phyloP scores from a whole-genome alignment of 73 alveolate genomes.

The Symbiodinium pilosum region DNA sequence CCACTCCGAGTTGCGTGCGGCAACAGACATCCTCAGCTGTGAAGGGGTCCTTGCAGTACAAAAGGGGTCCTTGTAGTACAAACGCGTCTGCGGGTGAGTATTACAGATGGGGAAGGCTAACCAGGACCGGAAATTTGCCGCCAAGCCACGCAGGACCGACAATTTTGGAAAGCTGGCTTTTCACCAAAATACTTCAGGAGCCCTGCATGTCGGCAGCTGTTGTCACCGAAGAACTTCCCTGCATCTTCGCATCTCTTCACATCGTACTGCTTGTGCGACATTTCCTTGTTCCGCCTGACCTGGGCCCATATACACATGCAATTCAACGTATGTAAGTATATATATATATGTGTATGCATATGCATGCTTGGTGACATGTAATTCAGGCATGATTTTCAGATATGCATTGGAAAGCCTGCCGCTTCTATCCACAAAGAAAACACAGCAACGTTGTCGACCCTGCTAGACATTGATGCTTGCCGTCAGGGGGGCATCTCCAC shows the following conservation, averaged over 20 bases:
- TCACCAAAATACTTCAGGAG: background rate
- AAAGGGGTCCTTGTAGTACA: no score
- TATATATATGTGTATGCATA: no score
- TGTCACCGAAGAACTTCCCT: background rate
- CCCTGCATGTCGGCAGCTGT: background rate
- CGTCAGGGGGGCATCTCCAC: background rate
- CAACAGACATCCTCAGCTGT: background rate
- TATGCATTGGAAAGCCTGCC: no score
- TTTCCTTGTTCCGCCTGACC: background rate
- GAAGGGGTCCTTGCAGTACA: no score
- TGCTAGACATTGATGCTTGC: no score
- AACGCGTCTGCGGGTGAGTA: no score
- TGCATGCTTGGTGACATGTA: no score
- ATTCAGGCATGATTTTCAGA: no score
- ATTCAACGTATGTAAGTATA: no score
- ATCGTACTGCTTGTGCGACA: background rate
- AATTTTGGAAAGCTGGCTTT: background rate
- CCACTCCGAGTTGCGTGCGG: background rate
- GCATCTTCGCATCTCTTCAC: constrained; percentile 12
- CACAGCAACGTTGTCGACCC: background rate
- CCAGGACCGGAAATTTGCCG: background rate
- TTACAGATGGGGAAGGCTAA: no score
- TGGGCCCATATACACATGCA: no score
- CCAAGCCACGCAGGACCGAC: background rate
- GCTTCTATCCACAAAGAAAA: background rate